Base-by-base conservation (phyloP, 1,284 basidiomycete species). In the Sporisorium iseilematis-ciliati region DNA sequence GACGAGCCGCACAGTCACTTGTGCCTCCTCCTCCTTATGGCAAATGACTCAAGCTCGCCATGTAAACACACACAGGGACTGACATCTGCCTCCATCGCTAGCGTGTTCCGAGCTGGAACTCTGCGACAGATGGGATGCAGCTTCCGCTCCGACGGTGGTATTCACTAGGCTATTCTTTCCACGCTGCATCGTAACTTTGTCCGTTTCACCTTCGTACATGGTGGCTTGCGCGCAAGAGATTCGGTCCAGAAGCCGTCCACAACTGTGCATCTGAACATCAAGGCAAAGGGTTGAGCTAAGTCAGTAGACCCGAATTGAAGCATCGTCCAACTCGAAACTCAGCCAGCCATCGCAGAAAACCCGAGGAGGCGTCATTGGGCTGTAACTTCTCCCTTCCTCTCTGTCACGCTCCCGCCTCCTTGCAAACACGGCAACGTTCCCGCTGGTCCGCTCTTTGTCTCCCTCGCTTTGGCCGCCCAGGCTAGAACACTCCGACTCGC, bases 351-450 rank as follows among this genome's bases (percentile, higher is more conserved):
- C 50, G 54, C 42, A 21, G 33, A 14, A 31, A 38, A 11, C 48
- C 48, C 16, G 41, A 57, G 7, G 31, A 63, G 61, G 56, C 52
- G 60, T 64, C 53, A 48, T 31, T 46, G 29, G 3, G 5, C 35
- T 57, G 54, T 67, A 64, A 70, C 62, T 70, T 64, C 62, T 65
- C 60, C 31, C 35, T 26, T 33, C 21, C 38, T 23, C 18, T 52
- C 35, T 16, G 5, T 21, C 40, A 35, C 33, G 21, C 11, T 48
- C 42, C 41, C 55, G 29, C 41, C 31, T 18, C 20, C 48, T 46
- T 25, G 23, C 43, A 16, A 25, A 46, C n/a, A n/a, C 43, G 25
- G 23, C 43, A 46, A 46, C 43, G 4, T 16, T 25, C 40, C 18
- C 26, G 50, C 35, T 38, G 46, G 29, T 16, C 52, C 18, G 25